phyloP scores from a whole-genome alignment of 192 early-diverging fungal genomes.

The Mycoemilia scoparia region DNA sequence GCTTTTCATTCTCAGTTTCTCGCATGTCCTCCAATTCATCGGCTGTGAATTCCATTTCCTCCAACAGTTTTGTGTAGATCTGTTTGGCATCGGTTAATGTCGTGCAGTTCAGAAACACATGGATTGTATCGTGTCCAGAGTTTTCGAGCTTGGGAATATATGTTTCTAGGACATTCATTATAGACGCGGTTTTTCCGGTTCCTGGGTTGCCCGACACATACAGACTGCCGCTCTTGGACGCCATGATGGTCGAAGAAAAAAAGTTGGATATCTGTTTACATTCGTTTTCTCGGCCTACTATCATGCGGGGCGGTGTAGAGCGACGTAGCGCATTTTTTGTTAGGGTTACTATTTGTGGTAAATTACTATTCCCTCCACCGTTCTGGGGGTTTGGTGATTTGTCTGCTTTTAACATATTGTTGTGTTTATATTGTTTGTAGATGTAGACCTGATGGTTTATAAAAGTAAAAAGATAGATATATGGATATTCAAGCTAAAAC shows the following conservation, averaged over 20 bases:
- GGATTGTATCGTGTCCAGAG: constrained; percentile 6
- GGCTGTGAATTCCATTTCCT: constrained; percentile 28
- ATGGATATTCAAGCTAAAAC: too few species aligned
- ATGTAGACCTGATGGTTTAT: too few species aligned
- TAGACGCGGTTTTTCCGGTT: constrained; percentile 84
- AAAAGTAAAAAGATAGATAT: too few species aligned
- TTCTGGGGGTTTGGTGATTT: too few species aligned
- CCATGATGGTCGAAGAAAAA: constrained; percentile 12
- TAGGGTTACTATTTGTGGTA: too few species aligned
- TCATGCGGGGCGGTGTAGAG: constrained; percentile 24
- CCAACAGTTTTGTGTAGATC: constrained; percentile 47
- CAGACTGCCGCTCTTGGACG: constrained; percentile 33
- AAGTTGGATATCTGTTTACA: constrained; percentile 15
- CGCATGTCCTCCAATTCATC: too few species aligned
- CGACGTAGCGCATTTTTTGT: constrained; percentile 15
- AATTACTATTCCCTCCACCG: too few species aligned
- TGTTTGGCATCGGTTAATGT: constrained; percentile 45
- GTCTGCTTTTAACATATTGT: too few species aligned
- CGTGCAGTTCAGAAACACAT: constrained; percentile 73
- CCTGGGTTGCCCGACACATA: constrained; percentile 87
- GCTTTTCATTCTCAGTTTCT: too few species aligned
- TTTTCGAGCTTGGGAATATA: constrained; percentile 23
- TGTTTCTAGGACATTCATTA: constrained; percentile 41
- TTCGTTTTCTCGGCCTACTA: constrained; percentile 22
- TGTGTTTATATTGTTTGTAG: too few species aligned